Conservation (phyloP, 208 protist genomes). For the Leishmania mexicana region DNA sequence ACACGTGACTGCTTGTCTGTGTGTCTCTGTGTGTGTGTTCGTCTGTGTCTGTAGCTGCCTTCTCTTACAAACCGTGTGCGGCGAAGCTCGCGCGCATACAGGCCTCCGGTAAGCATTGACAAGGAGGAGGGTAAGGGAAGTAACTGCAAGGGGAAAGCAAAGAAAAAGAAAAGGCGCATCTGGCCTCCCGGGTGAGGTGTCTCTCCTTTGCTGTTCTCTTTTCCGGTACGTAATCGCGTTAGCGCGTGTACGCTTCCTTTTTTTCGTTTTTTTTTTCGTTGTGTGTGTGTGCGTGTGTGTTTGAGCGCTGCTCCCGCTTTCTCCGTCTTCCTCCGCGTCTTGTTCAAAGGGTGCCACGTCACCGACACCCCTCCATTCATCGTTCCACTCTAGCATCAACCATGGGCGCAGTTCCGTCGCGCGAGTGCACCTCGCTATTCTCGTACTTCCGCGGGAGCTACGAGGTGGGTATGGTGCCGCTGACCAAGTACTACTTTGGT, state of each 20-base stretch:
- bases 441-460: conserved; percentile 89
- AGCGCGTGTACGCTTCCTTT: neutral
- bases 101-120: neutral
- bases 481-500: conserved; percentile 81
- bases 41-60: neutral
- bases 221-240: neutral
- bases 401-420: conserved; percentile 77
- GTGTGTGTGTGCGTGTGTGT: too few relatives aligned
- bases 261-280: neutral
- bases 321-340: neutral
- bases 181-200: neutral
- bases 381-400: neutral
- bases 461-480: conserved; percentile 83
- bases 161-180: neutral
- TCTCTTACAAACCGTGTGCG: neutral
- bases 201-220: neutral
- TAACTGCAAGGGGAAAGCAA: neutral
- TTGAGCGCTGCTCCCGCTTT: neutral
- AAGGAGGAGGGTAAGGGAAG: neutral
- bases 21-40: neutral
- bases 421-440: conserved; percentile 69
- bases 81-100: neutral
- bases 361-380: neutral
- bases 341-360: neutral
- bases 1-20: neutral